phyloP scores from a whole-genome alignment of 2,329 filamentous ascomycete species.

The Keithomyces neogunnii region DNA sequence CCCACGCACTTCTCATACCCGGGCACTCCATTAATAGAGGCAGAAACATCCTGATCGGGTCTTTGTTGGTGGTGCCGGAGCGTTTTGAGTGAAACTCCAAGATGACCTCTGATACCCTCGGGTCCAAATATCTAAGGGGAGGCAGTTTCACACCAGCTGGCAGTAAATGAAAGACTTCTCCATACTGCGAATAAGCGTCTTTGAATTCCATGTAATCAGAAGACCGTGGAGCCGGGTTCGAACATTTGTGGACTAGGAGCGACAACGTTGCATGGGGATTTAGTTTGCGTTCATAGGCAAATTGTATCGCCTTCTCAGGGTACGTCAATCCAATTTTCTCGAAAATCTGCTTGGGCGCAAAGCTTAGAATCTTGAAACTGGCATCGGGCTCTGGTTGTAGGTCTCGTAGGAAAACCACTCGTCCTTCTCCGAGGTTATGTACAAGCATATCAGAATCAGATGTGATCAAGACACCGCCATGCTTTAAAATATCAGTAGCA shows the following conservation, averaged over 20 bases:
- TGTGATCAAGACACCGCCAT: conserved; percentile 56
- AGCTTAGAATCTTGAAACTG: conserved; percentile 17
- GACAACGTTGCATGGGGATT: conserved; percentile 20
- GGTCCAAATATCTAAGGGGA: conserved; percentile 21
- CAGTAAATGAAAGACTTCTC: not conserved
- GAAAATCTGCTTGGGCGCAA: conserved; percentile 28
- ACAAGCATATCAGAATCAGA: conserved; percentile 83
- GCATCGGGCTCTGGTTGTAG: conserved; percentile 32
- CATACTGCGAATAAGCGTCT: not conserved
- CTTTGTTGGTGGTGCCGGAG: not conserved
- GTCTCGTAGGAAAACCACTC: conserved; percentile 61
- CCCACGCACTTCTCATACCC: conserved; percentile 48
- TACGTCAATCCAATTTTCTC: conserved; percentile 31
- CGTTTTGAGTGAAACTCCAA: conserved; percentile 17
- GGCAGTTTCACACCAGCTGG: not conserved
- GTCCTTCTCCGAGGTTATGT: conserved; percentile 58
- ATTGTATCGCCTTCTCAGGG: conserved; percentile 18
- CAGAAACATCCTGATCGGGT: conserved; percentile 46
- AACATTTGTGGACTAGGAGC: conserved; percentile 20
- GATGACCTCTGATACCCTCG: conserved; percentile 29
- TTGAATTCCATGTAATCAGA: conserved; percentile 13
- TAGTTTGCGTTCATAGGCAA: conserved; percentile 27
- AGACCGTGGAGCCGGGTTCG: conserved; percentile 6
- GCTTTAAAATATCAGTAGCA: conserved; percentile 50
- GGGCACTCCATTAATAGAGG: conserved; percentile 53